Conservation (phyloP, 257 asterid genomes). For the Nicotiana otophora region DNA sequence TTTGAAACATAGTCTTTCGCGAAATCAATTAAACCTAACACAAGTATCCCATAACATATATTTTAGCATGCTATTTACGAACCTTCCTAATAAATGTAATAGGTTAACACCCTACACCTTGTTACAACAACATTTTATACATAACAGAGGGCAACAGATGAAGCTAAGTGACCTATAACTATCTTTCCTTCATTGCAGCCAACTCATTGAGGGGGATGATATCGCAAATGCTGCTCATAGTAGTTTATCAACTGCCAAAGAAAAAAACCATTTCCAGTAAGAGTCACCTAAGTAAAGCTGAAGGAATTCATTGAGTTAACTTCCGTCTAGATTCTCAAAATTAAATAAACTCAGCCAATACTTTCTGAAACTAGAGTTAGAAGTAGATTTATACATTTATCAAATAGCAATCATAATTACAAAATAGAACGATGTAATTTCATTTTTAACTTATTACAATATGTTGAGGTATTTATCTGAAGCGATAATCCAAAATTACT, state of each 20-base stretch:
- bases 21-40: not conserved
- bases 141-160: conserved; percentile 7
- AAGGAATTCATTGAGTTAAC: not conserved
- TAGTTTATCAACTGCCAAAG: conserved; percentile 63
- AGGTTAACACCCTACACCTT: conserved; percentile 7
- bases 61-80: not conserved
- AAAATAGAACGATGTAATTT: not conserved
- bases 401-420: not conserved
- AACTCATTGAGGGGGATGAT: conserved; percentile 32
- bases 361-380: not conserved
- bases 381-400: not conserved
- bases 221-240: conserved; percentile 79
- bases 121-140: conserved; percentile 39
- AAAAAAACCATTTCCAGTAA: not conserved
- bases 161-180: conserved; percentile 1
- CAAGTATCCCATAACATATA: not conserved
- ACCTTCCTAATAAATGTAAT: not conserved
- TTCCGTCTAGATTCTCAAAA: too few species aligned
- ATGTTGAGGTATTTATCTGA: not conserved
- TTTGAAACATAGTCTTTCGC: not conserved
- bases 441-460: not conserved
- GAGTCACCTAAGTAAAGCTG: not conserved
- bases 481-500: not conserved
- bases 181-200: conserved; percentile 14
- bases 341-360: not conserved